phyloP scores from a whole-genome alignment of 2,329 filamentous ascomycete genomes.

The Clarireedia monteithiana region DNA sequence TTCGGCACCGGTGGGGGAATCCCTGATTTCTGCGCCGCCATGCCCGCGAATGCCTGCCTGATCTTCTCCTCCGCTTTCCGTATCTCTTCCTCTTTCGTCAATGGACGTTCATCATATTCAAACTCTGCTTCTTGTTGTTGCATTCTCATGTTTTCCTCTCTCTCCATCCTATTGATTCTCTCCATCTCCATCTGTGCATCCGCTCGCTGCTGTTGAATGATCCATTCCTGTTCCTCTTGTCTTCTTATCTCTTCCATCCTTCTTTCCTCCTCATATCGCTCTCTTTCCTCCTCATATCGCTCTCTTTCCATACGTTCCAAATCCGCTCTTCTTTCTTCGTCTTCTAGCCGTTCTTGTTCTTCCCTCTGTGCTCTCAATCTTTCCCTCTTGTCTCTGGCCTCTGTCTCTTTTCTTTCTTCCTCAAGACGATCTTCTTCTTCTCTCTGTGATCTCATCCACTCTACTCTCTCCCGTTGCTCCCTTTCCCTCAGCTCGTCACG shows the following conservation, averaged over 20 bases:
- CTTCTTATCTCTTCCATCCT: not conserved
- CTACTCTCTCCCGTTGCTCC: not conserved
- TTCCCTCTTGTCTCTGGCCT: not conserved
- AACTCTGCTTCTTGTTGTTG: not conserved
- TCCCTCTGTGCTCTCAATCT: not conserved
- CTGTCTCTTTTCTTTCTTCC: not conserved
- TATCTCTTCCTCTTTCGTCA: slow-evolving; percentile 15
- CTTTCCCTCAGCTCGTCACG: slow-evolving; percentile 1
- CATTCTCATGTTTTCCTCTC: slow-evolving; percentile 1
- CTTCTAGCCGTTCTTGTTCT: slow-evolving; percentile 7
- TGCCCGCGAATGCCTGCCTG: slow-evolving; percentile 9
- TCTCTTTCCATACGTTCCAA: not conserved
- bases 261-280: not conserved
- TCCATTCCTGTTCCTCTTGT: slow-evolving; percentile 1
- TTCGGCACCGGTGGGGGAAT: not conserved
- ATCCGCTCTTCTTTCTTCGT: slow-evolving; percentile 4
- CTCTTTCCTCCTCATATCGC: not conserved
- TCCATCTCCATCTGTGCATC: slow-evolving; percentile 3
- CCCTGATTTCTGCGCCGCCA: slow-evolving; percentile 11
- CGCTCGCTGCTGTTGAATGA: not conserved
- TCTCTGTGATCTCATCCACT: not conserved
- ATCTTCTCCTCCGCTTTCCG: slow-evolving; percentile 15
- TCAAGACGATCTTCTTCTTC: slow-evolving; percentile 6
- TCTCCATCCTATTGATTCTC: slow-evolving; percentile 3
- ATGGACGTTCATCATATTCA: slow-evolving; percentile 1